Conservation (phyloP, 768 basidiomycete species). For the Terana coerulea region DNA sequence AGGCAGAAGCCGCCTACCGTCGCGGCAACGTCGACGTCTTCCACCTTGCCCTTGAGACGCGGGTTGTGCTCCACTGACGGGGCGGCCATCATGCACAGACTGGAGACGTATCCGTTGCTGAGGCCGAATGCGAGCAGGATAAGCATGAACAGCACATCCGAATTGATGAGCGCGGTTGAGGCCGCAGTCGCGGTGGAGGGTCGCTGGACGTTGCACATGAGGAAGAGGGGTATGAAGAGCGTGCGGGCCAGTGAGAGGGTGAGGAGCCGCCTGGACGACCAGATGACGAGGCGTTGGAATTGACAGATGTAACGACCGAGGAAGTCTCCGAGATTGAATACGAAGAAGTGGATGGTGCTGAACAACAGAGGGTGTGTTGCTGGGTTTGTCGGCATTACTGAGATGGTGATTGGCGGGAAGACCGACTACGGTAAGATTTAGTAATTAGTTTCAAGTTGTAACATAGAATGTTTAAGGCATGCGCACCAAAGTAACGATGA, state of each 20-base stretch:
- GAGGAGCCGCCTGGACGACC: conserved; percentile 63
- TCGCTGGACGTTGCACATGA: conserved; percentile 82
- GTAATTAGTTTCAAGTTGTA: conserved; percentile 1
- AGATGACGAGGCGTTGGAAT: conserved; percentile 59
- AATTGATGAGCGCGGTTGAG: conserved; percentile 57
- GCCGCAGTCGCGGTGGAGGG: conserved; percentile 26
- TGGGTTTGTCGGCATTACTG: conserved; percentile 63
- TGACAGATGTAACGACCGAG: conserved; percentile 66
- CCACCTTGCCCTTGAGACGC: conserved; percentile 56
- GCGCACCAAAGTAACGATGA: conserved; percentile 75
- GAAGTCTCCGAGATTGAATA: conserved; percentile 73
- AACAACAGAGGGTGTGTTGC: conserved; percentile 79
- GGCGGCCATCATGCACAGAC: conserved; percentile 77
- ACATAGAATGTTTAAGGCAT: not conserved
- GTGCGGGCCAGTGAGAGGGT: conserved; percentile 64
- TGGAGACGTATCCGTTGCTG: conserved; percentile 78
- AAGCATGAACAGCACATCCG: conserved; percentile 72
- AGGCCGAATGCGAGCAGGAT: conserved; percentile 72
- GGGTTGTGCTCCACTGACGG: conserved; percentile 81
- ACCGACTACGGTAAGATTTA: conserved; percentile 53
- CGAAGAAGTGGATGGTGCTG: conserved; percentile 70
- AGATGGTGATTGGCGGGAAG: conserved; percentile 82
- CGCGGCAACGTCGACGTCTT: conserved; percentile 84
- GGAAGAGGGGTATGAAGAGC: conserved; percentile 80
- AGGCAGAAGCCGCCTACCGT: conserved; percentile 77